These are phyloP conservation scores for Ogataea paraovalis DNA, from an alignment of 805 yeast species.

Conservation along the genomic window DNA sequence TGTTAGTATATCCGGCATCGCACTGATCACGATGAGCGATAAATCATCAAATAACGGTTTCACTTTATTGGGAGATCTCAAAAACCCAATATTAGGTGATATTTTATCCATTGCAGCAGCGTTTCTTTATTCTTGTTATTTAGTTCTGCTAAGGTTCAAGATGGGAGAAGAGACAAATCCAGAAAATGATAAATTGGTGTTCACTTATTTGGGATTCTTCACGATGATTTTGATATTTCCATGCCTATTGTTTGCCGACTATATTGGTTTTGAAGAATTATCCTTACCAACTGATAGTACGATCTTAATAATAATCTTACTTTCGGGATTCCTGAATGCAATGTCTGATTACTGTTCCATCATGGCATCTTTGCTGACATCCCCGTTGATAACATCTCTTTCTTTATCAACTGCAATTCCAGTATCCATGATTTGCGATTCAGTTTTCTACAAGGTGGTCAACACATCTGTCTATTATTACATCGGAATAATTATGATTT, in stretches of 20 bases:
- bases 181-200: conserved; percentile 44
- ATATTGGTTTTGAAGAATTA: conserved; percentile 38
- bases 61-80: conserved; percentile 1
- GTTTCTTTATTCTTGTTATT: conserved; percentile 41
- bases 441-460: conserved; percentile 32
- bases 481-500: conserved; percentile 44
- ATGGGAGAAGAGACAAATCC: conserved; percentile 41
- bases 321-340: conserved; percentile 43
- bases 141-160: conserved; percentile 39
- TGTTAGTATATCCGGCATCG: conserved; percentile 44
- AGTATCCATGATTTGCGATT: conserved; percentile 46
- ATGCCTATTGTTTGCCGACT: conserved; percentile 32
- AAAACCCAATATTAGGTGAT: conserved; percentile 42
- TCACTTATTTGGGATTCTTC: conserved; percentile 43
- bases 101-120: conserved; percentile 43
- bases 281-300: conserved; percentile 38
- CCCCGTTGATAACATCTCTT: conserved; percentile 49
- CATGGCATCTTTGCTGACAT: conserved; percentile 48
- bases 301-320: conserved; percentile 31
- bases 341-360: conserved; percentile 48
- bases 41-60: background rate
- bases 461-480: conserved; percentile 34
- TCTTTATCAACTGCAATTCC: conserved; percentile 52
- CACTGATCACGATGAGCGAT: conserved; percentile 38
- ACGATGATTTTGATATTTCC: conserved; percentile 41